Evolutionary conservation across 805 yeast genomes (phyloP).

Genomic region (Candida ovalis): DNA sequence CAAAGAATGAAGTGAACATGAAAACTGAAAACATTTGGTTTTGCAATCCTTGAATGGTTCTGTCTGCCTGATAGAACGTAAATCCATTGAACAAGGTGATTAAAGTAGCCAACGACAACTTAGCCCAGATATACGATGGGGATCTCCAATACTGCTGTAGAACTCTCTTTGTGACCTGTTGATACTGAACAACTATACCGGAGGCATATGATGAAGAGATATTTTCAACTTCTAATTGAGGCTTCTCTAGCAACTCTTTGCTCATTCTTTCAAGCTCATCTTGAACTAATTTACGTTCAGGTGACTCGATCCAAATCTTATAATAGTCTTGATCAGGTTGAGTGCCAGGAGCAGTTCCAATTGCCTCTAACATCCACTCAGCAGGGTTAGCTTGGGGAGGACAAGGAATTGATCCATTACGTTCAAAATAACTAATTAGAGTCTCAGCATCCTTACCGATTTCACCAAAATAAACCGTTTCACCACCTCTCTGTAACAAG

Average conservation of each 20-base stretch:
- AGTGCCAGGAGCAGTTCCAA: conserved; percentile 76
- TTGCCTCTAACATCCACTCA: conserved; percentile 85
- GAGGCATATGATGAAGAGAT: conserved; percentile 41
- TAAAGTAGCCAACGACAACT: conserved; percentile 45
- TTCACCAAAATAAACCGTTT: conserved; percentile 70
- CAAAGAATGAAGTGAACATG: conserved; percentile 55
- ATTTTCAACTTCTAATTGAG: conserved; percentile 31
- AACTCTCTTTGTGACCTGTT: conserved; percentile 43
- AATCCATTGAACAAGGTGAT: conserved; percentile 63
- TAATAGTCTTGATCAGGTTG: conserved; percentile 62
- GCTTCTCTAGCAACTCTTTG: conserved; percentile 42
- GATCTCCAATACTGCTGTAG: conserved; percentile 60
- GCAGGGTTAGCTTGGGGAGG: conserved; percentile 71
- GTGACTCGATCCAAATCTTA: conserved; percentile 69
- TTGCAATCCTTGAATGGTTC: conserved; percentile 62
- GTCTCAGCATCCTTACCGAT: conserved; percentile 50
- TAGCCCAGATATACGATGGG: conserved; percentile 53
- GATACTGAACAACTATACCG: conserved; percentile 35
- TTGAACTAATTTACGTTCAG: conserved; percentile 52
- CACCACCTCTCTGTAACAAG: conserved; percentile 62
- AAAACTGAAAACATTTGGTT: conserved; percentile 75
- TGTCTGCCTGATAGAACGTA: conserved; percentile 58
- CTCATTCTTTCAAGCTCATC: conserved; percentile 56
- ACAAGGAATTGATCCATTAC: conserved; percentile 59
- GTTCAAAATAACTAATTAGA: conserved; percentile 61